These are phyloP conservation scores for Recurvomyces mirabilis DNA, from an alignment of 495 filamentous ascomycete species.

Conservation along the genomic window DNA sequence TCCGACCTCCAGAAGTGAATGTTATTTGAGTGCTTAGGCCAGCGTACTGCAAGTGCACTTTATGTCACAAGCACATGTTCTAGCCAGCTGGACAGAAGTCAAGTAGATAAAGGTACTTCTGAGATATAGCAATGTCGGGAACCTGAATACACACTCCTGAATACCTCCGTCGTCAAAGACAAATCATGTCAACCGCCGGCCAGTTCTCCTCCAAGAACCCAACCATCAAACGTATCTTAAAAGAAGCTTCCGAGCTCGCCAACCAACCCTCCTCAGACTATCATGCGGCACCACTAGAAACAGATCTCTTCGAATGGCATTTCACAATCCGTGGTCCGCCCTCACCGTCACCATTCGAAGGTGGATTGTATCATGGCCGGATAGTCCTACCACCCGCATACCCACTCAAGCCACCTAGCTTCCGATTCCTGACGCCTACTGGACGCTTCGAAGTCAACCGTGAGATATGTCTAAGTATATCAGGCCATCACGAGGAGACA, in stretches of 20 bases:
- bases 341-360: constrained; percentile 59
- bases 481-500: constrained; percentile 90
- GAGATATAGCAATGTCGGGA: no score
- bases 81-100: no score
- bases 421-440: constrained; percentile 86
- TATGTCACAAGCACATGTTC: no score
- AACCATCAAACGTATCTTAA: constrained; percentile 68
- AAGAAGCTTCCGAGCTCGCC: constrained; percentile 78
- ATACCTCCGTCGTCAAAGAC: no score
- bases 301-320: constrained; percentile 97
- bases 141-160: no score
- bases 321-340: constrained; percentile 94
- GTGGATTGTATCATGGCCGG: constrained; percentile 87
- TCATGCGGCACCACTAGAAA: constrained; percentile 67
- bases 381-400: constrained; percentile 83
- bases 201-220: constrained; percentile 67
- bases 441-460: constrained; percentile 94
- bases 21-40: no score
- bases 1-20: no score
- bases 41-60: no score
- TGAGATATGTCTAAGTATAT: constrained; percentile 90
- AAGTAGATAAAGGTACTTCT: no score
- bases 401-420: constrained; percentile 77
- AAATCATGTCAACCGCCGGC: constrained; percentile 31
- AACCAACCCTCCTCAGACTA: constrained; percentile 67